Evolutionary conservation across 208 protist genomes (phyloP), one percentile per base, ranked within the genome.

Genomic region (Crithidia expoeki): DNA sequence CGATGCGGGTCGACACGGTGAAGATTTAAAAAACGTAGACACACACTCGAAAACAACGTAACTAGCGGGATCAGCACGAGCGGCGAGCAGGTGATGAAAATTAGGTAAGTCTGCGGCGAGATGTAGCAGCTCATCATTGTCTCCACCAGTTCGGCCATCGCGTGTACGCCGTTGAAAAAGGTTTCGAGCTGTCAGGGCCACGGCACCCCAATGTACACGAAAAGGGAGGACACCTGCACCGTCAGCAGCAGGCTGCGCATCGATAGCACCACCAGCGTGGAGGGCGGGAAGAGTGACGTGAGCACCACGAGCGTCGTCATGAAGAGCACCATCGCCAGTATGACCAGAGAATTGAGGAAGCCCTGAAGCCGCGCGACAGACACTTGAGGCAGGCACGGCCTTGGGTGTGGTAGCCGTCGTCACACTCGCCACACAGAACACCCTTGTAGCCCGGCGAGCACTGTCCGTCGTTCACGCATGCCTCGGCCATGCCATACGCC

Each of bases 391-490:
- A 86, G 17, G 34, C 27, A 21, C 57, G 52, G 44, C 69, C 66
- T 2, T 66, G 17, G 17, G 36, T 59, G 33, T 60, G 71, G 57
- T 83, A 81, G 28, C 67, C 69, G 0, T 4, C 1, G 2, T 9
- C 63, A 32, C 81, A 86, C 52, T 61, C 42, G 5, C 65, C 52
- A 30, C 81, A 86, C 32, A 72, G 63, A 25, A 79, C 46, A 27
- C 81, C 77, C 1, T 34, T 30, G 71, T 83, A 80, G 34, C 81
- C 81, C 0, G 40, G n/a, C 12, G 63, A 60, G 64, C 81, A 86
- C 58, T 66, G 55, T 5, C 77, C 68, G 49, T 83, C 58, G 4
- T 52, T 28, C 3, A 70, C 55, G 42, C 77, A 83, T 10, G 72
- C 70, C 47, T 74, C 58, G 1, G 58, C 59, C n/a, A 40, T 51